phyloP scores from a whole-genome alignment of 2,329 filamentous ascomycete genomes.

The Aspergillus sp. region DNA sequence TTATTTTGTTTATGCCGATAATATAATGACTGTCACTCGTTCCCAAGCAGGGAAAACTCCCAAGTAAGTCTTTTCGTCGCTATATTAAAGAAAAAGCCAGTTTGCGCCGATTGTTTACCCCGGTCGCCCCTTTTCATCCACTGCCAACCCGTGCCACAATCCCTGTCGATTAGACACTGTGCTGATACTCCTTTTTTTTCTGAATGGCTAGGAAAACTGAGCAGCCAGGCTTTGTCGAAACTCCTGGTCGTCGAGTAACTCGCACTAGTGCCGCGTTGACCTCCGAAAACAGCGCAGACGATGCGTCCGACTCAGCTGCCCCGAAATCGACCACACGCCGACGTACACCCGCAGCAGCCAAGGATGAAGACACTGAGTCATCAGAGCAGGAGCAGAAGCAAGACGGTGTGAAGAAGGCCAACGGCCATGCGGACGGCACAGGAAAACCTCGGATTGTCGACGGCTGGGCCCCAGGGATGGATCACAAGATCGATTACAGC shows the following conservation, averaged over 20 bases:
- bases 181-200: neutral
- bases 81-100: neutral
- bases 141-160: neutral
- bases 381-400: constrained; percentile 10
- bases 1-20: neutral
- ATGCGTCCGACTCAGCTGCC: constrained; percentile 19
- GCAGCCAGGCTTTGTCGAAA: constrained; percentile 46
- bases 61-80: constrained; percentile 33
- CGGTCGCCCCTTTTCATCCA: constrained; percentile 1
- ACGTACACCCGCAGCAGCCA: constrained; percentile 22
- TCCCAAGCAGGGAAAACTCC: constrained; percentile 46
- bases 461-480: constrained; percentile 34
- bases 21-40: constrained; percentile 40
- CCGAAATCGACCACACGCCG: constrained; percentile 22
- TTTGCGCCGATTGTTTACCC: constrained; percentile 8
- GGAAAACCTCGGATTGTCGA: constrained; percentile 29
- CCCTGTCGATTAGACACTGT: neutral
- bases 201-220: constrained; percentile 40
- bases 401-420: constrained; percentile 15
- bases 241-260: constrained; percentile 38
- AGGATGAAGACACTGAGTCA: constrained; percentile 15
- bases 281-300: constrained; percentile 24
- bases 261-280: constrained; percentile 34
- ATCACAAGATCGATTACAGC: constrained; percentile 39
- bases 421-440: constrained; percentile 12